These are phyloP conservation scores for Aureobasidium leucospermi DNA, from an alignment of 2,329 filamentous ascomycete genomes.

Conservation along the genomic window DNA sequence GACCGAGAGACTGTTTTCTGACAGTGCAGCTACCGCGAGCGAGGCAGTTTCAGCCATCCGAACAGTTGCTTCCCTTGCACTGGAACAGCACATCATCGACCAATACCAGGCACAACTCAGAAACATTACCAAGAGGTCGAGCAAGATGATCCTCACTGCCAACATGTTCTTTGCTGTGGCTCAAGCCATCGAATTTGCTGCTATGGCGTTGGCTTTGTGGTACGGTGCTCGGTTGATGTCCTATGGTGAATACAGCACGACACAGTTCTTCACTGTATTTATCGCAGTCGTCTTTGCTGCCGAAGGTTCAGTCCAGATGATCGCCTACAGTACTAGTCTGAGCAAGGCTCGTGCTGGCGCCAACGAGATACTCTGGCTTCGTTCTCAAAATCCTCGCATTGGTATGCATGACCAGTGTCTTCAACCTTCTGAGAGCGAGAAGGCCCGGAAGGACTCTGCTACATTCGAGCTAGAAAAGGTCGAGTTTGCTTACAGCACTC, in stretches of 20 bases:
- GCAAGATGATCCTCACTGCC: slow-evolving; percentile 50
- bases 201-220: slow-evolving; percentile 30
- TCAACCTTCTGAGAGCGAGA: not conserved
- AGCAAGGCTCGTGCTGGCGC: not conserved
- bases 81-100: slow-evolving; percentile 53
- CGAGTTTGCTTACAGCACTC: slow-evolving; percentile 57
- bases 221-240: slow-evolving; percentile 28
- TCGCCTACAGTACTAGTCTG: not conserved
- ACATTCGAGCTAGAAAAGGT: slow-evolving; percentile 46
- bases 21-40: slow-evolving; percentile 28
- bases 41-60: slow-evolving; percentile 30
- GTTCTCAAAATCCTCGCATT: slow-evolving; percentile 40
- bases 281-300: slow-evolving; percentile 61
- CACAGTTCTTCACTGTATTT: slow-evolving; percentile 53
- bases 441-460: not conserved
- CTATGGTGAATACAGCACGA: slow-evolving; percentile 26
- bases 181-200: slow-evolving; percentile 53
- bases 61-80: slow-evolving; percentile 52
- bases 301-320: slow-evolving; percentile 33
- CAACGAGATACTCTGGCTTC: slow-evolving; percentile 39
- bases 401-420: slow-evolving; percentile 33
- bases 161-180: slow-evolving; percentile 57
- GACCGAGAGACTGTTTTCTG: slow-evolving; percentile 24
- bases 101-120: slow-evolving; percentile 49
- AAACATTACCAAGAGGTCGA: slow-evolving; percentile 49